Evolutionary conservation across 768 basidiomycete species (phyloP).

Genomic region (Lactarius quietus): DNA sequence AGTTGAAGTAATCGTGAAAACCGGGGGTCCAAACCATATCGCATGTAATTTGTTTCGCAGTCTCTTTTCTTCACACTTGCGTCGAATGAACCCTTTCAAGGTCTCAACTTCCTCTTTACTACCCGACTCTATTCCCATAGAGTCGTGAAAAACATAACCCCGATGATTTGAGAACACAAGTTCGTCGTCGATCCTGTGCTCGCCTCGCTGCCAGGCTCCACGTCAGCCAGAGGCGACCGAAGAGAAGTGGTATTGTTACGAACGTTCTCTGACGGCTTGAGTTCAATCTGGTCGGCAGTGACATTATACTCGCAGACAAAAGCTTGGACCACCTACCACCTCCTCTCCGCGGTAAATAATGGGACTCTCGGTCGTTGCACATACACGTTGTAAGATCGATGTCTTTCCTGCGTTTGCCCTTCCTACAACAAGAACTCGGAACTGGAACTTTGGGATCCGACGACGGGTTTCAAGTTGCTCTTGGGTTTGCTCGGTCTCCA

Average conservation of each 20-base stretch:
- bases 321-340: neutral
- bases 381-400: too few species aligned
- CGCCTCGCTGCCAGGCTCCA: neutral
- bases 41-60: neutral
- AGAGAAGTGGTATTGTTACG: neutral
- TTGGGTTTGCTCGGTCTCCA: too few species aligned
- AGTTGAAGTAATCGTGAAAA: neutral
- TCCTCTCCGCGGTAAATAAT: neutral
- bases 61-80: neutral
- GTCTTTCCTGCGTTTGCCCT: too few species aligned
- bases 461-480: too few species aligned
- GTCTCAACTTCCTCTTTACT: neutral
- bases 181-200: neutral
- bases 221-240: neutral
- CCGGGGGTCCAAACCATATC: neutral
- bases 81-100: neutral
- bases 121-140: neutral
- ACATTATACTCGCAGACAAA: neutral
- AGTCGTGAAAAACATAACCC: neutral
- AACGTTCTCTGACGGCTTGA: neutral
- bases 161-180: neutral
- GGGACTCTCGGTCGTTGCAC: too few species aligned
- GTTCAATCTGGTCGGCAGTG: neutral
- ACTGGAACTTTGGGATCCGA: too few species aligned
- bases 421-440: too few species aligned